phyloP scores from a whole-genome alignment of 75 land plant species.

The Selaginella tamariscina region DNA sequence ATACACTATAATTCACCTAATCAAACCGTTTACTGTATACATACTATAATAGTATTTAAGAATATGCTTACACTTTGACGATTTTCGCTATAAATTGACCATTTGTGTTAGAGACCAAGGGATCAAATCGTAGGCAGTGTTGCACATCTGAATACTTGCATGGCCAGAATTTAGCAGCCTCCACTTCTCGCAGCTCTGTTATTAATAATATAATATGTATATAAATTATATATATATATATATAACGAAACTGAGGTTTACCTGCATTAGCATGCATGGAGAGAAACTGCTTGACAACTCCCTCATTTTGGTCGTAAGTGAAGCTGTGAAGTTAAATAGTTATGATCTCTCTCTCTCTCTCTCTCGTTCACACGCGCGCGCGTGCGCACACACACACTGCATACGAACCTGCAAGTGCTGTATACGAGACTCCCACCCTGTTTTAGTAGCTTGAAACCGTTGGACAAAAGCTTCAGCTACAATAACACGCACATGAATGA shows the following conservation, averaged over 20 bases:
- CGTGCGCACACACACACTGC: neutral
- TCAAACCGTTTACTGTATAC: constrained; percentile 76
- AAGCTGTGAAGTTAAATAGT: constrained; percentile 37
- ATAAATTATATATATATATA: neutral
- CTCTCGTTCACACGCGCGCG: no score
- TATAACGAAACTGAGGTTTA: constrained; percentile 19
- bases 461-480: constrained; percentile 69
- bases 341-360: neutral
- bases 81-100: constrained; percentile 89
- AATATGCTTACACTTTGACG: constrained; percentile 69
- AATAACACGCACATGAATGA: constrained; percentile 1
- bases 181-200: constrained; percentile 59
- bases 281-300: constrained; percentile 67
- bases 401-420: constrained; percentile 84
- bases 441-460: constrained; percentile 79
- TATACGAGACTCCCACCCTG: constrained; percentile 75
- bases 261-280: constrained; percentile 50
- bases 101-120: constrained; percentile 62
- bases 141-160: constrained; percentile 44
- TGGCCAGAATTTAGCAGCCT: constrained; percentile 58
- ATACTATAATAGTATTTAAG: constrained; percentile 88
- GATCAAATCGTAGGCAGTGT: constrained; percentile 73
- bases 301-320: constrained; percentile 78
- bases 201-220: neutral
- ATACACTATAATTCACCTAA: constrained; percentile 75